Percentiles rank a stretch among this genome's conserved stretches.
phyloP scores from a whole-genome alignment of 2,329 filamentous ascomycete species.

The Epichloe gansuensis region DNA sequence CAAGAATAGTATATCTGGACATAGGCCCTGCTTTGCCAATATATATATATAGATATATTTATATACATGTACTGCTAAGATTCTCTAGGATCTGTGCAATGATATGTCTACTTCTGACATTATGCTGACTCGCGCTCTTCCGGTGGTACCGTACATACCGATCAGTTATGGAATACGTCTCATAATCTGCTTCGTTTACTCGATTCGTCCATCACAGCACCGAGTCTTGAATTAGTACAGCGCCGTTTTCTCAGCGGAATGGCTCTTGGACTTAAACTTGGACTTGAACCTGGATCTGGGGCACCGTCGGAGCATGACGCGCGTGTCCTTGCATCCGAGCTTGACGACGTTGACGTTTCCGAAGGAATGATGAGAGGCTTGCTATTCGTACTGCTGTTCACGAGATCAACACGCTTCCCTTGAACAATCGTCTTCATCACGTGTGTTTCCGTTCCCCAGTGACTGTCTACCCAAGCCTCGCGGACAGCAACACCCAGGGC shows the following conservation, averaged over 20 bases:
- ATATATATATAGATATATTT: too few relatives aligned
- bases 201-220: not conserved
- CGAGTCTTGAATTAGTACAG: not conserved
- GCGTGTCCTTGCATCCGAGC: not conserved
- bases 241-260: not conserved
- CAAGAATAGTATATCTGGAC: too few relatives aligned
- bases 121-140: too few relatives aligned
- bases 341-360: not conserved
- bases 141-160: too few relatives aligned
- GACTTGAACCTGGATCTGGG: too few relatives aligned
- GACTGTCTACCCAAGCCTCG: constrained; percentile 33
- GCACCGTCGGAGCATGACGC: not conserved
- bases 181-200: not conserved
- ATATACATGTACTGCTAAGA: too few relatives aligned
- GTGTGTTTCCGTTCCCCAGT: not conserved
- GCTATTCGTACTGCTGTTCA: not conserved
- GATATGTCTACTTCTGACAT: too few relatives aligned
- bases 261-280: not conserved
- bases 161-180: too few relatives aligned
- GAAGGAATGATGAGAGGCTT: too few relatives aligned
- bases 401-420: not conserved
- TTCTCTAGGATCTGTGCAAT: too few relatives aligned
- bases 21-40: too few relatives aligned
- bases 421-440: not conserved
- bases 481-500: constrained; percentile 52